Percentiles rank a stretch among this genome's conserved stretches.
These are phyloP conservation scores for Cystobasidium tubakii DNA, from an alignment of 768 basidiomycete genomes.

Conservation along the genomic window DNA sequence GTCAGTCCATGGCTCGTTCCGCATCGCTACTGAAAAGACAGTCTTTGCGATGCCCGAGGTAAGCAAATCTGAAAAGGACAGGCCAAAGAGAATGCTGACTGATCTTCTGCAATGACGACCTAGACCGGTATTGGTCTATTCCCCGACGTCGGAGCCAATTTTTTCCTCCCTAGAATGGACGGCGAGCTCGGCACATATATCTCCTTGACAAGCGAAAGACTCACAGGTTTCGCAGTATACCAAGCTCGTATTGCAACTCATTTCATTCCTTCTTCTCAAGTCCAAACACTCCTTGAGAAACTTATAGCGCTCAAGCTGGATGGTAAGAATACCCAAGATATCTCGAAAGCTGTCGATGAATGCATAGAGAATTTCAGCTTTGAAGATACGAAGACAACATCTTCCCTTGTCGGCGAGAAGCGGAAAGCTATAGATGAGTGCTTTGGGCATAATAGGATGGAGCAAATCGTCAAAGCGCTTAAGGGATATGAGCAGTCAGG, in stretches of 20 bases:
- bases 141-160: conserved; percentile 89
- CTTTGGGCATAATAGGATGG: conserved; percentile 66
- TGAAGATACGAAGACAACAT: conserved; percentile 51
- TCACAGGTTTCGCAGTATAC: conserved; percentile 66
- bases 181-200: conserved; percentile 89
- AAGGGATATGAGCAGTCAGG: conserved; percentile 46
- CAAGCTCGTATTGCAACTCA: conserved; percentile 92
- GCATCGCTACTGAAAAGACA: conserved; percentile 89
- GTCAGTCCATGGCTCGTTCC: conserved; percentile 71
- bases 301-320: not conserved
- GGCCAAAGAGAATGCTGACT: no score
- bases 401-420: conserved; percentile 55
- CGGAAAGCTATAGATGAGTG: conserved; percentile 74
- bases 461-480: conserved; percentile 60
- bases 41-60: conserved; percentile 92
- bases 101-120: no score
- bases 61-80: conserved; percentile 56
- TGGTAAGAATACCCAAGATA: not conserved
- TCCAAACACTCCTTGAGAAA: conserved; percentile 53
- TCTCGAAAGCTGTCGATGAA: conserved; percentile 54
- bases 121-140: conserved; percentile 51
- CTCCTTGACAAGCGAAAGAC: conserved; percentile 66
- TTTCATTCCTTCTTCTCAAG: conserved; percentile 69
- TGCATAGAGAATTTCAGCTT: conserved; percentile 62
- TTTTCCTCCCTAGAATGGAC: conserved; percentile 80